Percentiles rank a stretch among this genome's conserved stretches.
Evolutionary conservation across 73 alveolate genomes (phyloP).

Genomic region (Uronychia binucleata): DNA sequence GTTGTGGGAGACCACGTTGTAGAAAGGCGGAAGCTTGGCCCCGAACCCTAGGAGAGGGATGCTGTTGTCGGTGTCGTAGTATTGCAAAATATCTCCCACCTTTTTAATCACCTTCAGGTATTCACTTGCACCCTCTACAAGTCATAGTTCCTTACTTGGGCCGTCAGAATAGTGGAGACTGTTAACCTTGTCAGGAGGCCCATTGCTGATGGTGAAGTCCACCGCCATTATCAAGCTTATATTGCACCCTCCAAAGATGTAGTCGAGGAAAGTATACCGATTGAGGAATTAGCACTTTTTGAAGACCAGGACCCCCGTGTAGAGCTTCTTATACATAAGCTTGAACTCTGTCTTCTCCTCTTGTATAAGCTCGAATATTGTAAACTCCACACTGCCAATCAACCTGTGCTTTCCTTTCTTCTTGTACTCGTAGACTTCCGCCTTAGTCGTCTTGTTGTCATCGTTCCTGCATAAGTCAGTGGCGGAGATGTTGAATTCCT

Average conservation of each 20-base stretch:
- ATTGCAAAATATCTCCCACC: constrained; percentile 84
- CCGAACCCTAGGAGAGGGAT: constrained; percentile 97
- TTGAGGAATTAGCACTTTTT: constrained; percentile 26
- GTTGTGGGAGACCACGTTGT: constrained; percentile 60
- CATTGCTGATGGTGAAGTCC: constrained; percentile 94
- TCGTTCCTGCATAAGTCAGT: constrained; percentile 79
- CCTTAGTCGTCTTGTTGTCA: constrained; percentile 54
- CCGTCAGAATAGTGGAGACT: constrained; percentile 80
- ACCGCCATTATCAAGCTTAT: constrained; percentile 86
- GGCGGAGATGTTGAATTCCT: constrained; percentile 52
- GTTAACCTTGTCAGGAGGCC: constrained; percentile 60
- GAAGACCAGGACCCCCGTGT: constrained; percentile 53
- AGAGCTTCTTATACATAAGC: constrained; percentile 26
- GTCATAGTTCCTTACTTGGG: constrained; percentile 57
- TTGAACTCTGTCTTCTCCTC: constrained; percentile 34
- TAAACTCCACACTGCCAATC: constrained; percentile 53
- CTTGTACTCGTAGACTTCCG: constrained; percentile 72
- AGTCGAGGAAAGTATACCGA: constrained; percentile 85
- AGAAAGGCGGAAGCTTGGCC: constrained; percentile 70
- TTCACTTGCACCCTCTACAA: neutral
- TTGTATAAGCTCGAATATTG: constrained; percentile 24
- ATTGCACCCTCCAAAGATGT: constrained; percentile 89
- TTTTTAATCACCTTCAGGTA: constrained; percentile 79
- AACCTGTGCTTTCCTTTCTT: constrained; percentile 55
- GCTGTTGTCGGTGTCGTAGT: constrained; percentile 90